Evolutionary conservation across 2,329 filamentous ascomycete genomes (phyloP).

Genomic region (Seiridium cupressi): DNA sequence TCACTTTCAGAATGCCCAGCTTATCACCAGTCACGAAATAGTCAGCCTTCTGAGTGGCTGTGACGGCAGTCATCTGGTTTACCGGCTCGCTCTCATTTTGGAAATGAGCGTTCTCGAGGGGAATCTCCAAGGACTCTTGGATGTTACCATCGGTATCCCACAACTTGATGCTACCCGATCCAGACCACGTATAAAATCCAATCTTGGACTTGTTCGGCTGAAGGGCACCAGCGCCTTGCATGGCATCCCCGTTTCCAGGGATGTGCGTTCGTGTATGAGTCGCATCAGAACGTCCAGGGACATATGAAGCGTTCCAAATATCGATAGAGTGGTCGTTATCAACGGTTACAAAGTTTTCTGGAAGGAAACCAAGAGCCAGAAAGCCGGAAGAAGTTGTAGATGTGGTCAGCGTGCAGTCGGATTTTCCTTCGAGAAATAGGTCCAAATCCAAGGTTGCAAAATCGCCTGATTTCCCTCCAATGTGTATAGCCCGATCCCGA

Average conservation of each 20-base stretch:
- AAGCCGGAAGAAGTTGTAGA: slow-evolving; percentile 44
- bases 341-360: slow-evolving; percentile 68
- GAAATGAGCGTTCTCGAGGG: slow-evolving; percentile 61
- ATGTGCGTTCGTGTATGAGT: slow-evolving; percentile 51
- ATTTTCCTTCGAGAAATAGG: slow-evolving; percentile 41
- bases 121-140: slow-evolving; percentile 62
- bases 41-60: slow-evolving; percentile 58
- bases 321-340: slow-evolving; percentile 75
- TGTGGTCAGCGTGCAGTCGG: slow-evolving; percentile 36
- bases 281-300: slow-evolving; percentile 36
- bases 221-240: slow-evolving; percentile 73
- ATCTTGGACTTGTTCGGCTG: slow-evolving; percentile 60
- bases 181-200: slow-evolving; percentile 87
- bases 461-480: slow-evolving; percentile 67
- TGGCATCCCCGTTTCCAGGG: slow-evolving; percentile 61
- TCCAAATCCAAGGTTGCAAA: slow-evolving; percentile 53
- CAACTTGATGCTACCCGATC: slow-evolving; percentile 74
- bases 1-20: slow-evolving; percentile 74
- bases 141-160: slow-evolving; percentile 76
- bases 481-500: slow-evolving; percentile 56
- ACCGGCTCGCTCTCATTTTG: slow-evolving; percentile 48
- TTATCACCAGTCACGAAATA: slow-evolving; percentile 82
- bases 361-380: slow-evolving; percentile 67
- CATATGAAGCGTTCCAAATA: slow-evolving; percentile 52
- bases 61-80: slow-evolving; percentile 61